Conservation (phyloP, 2,329 filamentous ascomycete species). For the Fusarium tuaranense region DNA sequence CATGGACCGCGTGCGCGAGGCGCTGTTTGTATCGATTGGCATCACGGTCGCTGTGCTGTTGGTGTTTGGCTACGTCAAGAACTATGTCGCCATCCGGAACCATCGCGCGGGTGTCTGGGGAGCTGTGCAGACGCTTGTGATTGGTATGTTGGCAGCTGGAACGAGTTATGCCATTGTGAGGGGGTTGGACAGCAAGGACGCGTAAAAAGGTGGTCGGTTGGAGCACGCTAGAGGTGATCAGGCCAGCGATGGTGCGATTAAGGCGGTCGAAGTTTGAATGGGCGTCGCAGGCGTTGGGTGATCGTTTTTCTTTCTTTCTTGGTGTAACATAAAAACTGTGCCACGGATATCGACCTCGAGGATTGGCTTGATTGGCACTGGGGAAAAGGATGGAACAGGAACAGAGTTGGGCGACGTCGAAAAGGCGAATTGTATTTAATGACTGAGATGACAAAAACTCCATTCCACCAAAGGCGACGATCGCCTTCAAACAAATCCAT, state of each 20-base stretch:
- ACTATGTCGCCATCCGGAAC: conserved; percentile 63
- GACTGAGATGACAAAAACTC: conserved; percentile 38
- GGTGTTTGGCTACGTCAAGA: conserved; percentile 75
- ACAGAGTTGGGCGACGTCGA: conserved; percentile 16
- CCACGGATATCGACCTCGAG: conserved; percentile 11
- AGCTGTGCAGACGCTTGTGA: conserved; percentile 72
- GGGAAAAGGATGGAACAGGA: neutral
- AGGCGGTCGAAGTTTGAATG: conserved; percentile 14
- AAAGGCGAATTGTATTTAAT: conserved; percentile 27
- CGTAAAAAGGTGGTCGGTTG: conserved; percentile 2
- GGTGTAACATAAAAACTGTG: neutral
- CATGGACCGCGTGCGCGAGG: conserved; percentile 57
- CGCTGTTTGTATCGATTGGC: conserved; percentile 68
- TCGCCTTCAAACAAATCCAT: conserved; percentile 8
- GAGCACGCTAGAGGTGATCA: neutral
- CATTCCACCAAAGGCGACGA: conserved; percentile 20
- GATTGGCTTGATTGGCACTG: conserved; percentile 5
- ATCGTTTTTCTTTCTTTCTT: neutral
- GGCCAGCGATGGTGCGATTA: neutral
- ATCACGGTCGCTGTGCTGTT: conserved; percentile 72
- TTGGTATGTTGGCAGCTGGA: conserved; percentile 74
- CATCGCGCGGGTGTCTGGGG: conserved; percentile 67
- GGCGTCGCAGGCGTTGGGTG: conserved; percentile 24
- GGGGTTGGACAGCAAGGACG: conserved; percentile 57
- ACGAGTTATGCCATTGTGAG: conserved; percentile 74